Percentiles rank a stretch among this genome's conserved stretches.
These are phyloP conservation scores for Mortierella sp. DNA, from an alignment of 371 early-diverging fungal genomes.

Conservation along the genomic window DNA sequence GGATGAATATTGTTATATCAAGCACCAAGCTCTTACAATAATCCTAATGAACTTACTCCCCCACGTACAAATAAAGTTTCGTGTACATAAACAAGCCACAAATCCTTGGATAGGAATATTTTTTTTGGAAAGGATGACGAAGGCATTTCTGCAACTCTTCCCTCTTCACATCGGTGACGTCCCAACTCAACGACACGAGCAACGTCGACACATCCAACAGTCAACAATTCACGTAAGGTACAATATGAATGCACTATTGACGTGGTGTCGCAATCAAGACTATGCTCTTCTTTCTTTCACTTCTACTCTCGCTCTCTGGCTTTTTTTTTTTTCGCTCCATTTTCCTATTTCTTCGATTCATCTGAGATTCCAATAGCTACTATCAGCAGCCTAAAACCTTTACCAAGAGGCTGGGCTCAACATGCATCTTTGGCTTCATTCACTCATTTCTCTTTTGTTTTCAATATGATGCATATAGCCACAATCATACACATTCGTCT, in stretches of 20 bases:
- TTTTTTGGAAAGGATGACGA: slow-evolving; percentile 9
- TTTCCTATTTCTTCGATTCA: not conserved
- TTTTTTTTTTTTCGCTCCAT: slow-evolving; percentile 1
- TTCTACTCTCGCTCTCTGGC: not conserved
- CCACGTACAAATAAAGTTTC: not conserved
- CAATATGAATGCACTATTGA: not conserved
- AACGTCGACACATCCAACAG: not conserved
- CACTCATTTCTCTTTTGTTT: not conserved
- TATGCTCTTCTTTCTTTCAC: not conserved
- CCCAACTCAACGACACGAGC: slow-evolving; percentile 2
- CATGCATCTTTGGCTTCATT: not conserved
- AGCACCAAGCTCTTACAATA: too few relatives aligned
- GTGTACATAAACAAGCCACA: not conserved
- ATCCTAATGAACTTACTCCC: too few relatives aligned
- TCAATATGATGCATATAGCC: not conserved
- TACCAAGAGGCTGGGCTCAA: not conserved
- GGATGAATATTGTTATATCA: slow-evolving; percentile 51
- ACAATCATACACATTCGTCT: not conserved
- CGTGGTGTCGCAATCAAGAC: not conserved
- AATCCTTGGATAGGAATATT: not conserved
- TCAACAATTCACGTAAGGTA: slow-evolving; percentile 6
- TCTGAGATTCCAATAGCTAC: not conserved
- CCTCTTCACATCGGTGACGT: slow-evolving; percentile 12
- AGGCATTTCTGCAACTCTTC: slow-evolving; percentile 1
- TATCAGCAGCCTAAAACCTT: not conserved